Percentiles rank a stretch among this genome's conserved stretches.
Evolutionary conservation across 192 early-diverging fungal species (phyloP).

Genomic region (Backusella luteola): DNA sequence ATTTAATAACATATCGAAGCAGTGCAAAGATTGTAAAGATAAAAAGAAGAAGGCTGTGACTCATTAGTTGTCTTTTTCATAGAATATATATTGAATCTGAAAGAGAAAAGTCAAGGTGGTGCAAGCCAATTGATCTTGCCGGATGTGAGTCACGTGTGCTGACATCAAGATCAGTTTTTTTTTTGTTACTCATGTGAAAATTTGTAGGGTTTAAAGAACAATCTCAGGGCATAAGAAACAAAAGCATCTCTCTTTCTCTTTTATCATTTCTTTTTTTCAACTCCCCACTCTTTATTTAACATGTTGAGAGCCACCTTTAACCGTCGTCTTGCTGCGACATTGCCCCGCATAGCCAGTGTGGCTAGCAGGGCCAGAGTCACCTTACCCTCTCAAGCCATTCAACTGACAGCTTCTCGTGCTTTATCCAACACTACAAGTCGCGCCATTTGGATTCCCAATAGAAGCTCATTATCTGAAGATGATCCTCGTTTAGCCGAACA

Average conservation of each 20-base stretch:
- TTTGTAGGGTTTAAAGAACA: slow-evolving; percentile 15
- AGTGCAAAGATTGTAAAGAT: neutral
- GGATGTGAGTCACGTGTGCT: slow-evolving; percentile 14
- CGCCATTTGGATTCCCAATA: slow-evolving; percentile 37
- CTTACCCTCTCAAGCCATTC: slow-evolving; percentile 6
- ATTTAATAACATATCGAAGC: neutral
- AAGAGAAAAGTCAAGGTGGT: neutral
- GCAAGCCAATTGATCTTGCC: neutral
- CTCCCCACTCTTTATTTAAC: neutral
- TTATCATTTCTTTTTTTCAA: neutral
- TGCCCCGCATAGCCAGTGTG: neutral
- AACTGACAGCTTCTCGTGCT: neutral
- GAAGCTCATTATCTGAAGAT: slow-evolving; percentile 35
- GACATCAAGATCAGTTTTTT: slow-evolving; percentile 12
- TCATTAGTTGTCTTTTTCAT: neutral
- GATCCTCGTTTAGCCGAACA: slow-evolving; percentile 56
- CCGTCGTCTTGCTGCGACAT: neutral
- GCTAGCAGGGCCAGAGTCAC: neutral
- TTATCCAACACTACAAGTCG: slow-evolving; percentile 1
- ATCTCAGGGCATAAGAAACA: slow-evolving; percentile 5
- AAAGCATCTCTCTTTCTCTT: slow-evolving; percentile 12
- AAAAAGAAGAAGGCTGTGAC: neutral
- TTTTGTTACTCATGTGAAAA: slow-evolving; percentile 14
- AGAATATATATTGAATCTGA: neutral
- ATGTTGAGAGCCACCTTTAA: neutral